Conservation (phyloP, 2,329 filamentous ascomycete genomes). For the Neopestalotiopsis sp. region DNA sequence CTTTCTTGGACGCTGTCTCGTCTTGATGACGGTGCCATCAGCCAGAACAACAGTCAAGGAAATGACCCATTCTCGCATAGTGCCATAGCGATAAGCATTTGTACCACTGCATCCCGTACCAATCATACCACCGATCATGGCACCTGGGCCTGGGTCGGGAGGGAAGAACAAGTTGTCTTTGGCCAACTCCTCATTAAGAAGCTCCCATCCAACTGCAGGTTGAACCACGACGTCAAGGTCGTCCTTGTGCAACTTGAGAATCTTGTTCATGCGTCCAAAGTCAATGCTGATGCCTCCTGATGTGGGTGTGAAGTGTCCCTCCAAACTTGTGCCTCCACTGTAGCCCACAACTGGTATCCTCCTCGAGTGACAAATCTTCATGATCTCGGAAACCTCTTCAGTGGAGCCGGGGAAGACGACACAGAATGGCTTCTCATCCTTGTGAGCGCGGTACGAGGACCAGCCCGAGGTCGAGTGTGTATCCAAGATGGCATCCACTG, state of each 20-base stretch:
- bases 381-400: conserved; percentile 74
- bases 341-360: conserved; percentile 77
- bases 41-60: conserved; percentile 82
- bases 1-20: conserved; percentile 76
- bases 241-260: conserved; percentile 70
- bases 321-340: conserved; percentile 77
- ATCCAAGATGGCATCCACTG: conserved; percentile 57
- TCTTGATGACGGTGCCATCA: conserved; percentile 82
- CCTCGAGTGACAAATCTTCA: conserved; percentile 75
- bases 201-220: conserved; percentile 79
- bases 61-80: conserved; percentile 88
- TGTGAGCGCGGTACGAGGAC: conserved; percentile 61
- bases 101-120: conserved; percentile 72
- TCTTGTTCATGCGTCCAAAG: conserved; percentile 75
- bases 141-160: conserved; percentile 82
- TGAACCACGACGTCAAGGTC: conserved; percentile 73
- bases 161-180: conserved; percentile 80
- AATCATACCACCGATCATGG: conserved; percentile 84
- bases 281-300: conserved; percentile 77
- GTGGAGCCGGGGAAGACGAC: conserved; percentile 75
- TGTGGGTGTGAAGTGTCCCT: conserved; percentile 78
- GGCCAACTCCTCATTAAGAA: conserved; percentile 72
- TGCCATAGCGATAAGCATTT: conserved; percentile 84
- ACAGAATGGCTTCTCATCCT: conserved; percentile 63
- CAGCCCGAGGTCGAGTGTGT: conserved; percentile 65